These are phyloP conservation scores for Penicillium salamii DNA, from an alignment of 495 filamentous ascomycete species.

Conservation along the genomic window DNA sequence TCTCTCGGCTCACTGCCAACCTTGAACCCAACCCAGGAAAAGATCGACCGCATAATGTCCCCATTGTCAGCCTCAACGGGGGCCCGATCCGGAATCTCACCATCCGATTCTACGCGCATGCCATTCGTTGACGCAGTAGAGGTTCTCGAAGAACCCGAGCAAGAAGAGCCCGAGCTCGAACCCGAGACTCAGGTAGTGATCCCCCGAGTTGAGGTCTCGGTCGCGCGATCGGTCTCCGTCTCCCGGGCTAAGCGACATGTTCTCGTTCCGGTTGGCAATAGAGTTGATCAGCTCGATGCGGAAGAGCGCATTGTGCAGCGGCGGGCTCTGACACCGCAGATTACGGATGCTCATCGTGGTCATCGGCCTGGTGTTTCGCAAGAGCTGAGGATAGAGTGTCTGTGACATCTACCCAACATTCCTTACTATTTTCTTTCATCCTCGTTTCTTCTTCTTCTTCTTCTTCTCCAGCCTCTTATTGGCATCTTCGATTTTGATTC, in stretches of 20 bases:
- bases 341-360: slow-evolving; percentile 28
- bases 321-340: slow-evolving; percentile 22
- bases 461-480: too few relatives aligned
- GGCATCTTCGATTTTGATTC: slow-evolving; percentile 1
- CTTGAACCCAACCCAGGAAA: slow-evolving; percentile 7
- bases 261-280: slow-evolving; percentile 34
- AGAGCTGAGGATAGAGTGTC: slow-evolving; percentile 37
- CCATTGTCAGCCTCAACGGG: slow-evolving; percentile 14
- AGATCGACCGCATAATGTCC: slow-evolving; percentile 15
- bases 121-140: slow-evolving; percentile 9
- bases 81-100: slow-evolving; percentile 5
- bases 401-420: slow-evolving; percentile 11
- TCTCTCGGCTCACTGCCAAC: slow-evolving; percentile 13
- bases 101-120: slow-evolving; percentile 10
- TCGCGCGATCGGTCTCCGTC: slow-evolving; percentile 42
- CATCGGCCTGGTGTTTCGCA: slow-evolving; percentile 38
- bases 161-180: slow-evolving; percentile 6
- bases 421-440: not conserved
- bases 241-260: slow-evolving; percentile 35
- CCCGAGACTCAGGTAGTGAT: slow-evolving; percentile 1
- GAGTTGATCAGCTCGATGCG: slow-evolving; percentile 20
- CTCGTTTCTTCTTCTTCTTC: slow-evolving; percentile 5
- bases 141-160: not conserved
- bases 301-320: slow-evolving; percentile 28
- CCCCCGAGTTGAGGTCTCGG: slow-evolving; percentile 37